These are phyloP conservation scores for Cephaloascus albidus DNA, from an alignment of 805 yeast species.

Conservation along the genomic window DNA sequence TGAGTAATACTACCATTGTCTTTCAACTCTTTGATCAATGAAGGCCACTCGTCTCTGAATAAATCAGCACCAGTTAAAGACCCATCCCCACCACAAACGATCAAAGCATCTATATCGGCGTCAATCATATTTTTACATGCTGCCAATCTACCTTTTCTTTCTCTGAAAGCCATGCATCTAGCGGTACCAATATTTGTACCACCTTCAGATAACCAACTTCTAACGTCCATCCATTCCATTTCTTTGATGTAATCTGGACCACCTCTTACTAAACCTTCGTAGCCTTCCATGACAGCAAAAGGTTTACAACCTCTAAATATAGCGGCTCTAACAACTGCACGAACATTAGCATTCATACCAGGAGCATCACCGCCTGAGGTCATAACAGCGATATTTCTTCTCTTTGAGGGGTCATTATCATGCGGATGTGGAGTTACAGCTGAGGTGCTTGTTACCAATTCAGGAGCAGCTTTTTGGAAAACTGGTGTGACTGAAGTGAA, in stretches of 20 bases:
- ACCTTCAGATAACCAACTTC: conserved; percentile 62
- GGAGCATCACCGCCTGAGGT: conserved; percentile 81
- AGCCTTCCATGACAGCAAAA: conserved; percentile 65
- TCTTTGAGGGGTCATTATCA: conserved; percentile 3
- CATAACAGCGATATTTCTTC: conserved; percentile 61
- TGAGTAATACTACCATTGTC: conserved; percentile 32
- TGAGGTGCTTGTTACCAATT: background rate
- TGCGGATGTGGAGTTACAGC: background rate
- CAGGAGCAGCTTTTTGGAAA: conserved; percentile 4
- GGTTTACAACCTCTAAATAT: conserved; percentile 56
- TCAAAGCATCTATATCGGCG: conserved; percentile 68
- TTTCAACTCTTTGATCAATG: conserved; percentile 49
- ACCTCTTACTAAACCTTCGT: conserved; percentile 63
- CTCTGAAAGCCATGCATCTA: conserved; percentile 57
- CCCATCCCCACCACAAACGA: conserved; percentile 82
- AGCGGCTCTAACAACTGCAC: conserved; percentile 67
- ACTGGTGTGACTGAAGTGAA: conserved; percentile 37
- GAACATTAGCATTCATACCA: conserved; percentile 71
- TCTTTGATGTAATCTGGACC: conserved; percentile 46
- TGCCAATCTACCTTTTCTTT: conserved; percentile 52
- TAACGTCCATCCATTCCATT: conserved; percentile 66
- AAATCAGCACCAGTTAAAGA: conserved; percentile 77
- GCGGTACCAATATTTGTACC: conserved; percentile 81
- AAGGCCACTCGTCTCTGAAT: conserved; percentile 72
- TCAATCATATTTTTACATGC: conserved; percentile 60